Evolutionary conservation across 192 early-diverging fungal species (phyloP), one percentile per base, ranked within the genome.

Genomic region (Bifiguratus adelaidae): DNA sequence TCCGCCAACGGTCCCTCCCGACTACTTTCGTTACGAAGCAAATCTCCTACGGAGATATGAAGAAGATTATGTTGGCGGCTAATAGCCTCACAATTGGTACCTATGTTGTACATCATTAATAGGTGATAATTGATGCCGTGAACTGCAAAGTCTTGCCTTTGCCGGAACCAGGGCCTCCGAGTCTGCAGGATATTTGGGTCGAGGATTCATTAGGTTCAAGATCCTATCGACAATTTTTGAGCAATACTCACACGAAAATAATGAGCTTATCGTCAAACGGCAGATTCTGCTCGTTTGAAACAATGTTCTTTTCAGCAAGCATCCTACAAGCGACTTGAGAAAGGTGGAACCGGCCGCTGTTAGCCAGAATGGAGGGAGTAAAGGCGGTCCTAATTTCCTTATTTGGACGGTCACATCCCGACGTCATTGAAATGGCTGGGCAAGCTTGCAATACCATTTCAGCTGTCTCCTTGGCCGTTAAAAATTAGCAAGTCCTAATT

Each of bases 11-110:
- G 40, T 5, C 64, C 58, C 0, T 64, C 75, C 12, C 52, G 53
- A 6, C 63, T 52, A 3, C 69, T 60, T 47, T 82, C 79, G 21
- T 67, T 72, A 11, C 79, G 58, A 16, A 82, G 57, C 21, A 82
- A 47, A 52, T 82, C 79, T 7, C 78, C 79, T 5, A 72, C 67
- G 2, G 76, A 80, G 9, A 82, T 24, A 41, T 82, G 78, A 3
- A 55, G 55, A 36, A 61, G 74, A 4, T 53, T 37, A 18, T 70
- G 55, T 16, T 37, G 40, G n/a, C 73, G 50, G 6, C 60, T 68
- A 1, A 81, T 55, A 22, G 55, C 36, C 18, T 45, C 67, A 47
- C 78, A 81, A 29, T 81, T 68, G 9, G 78, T 81, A 7, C 78
- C 78, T 67, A 40, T 40, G 6, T 15, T 40, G 5, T 1, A 20